Percentiles rank a stretch among this genome's conserved stretches.
These are phyloP conservation scores for Hippophae tibetana DNA, from an alignment of 306 rosid species.

Conservation along the genomic window DNA sequence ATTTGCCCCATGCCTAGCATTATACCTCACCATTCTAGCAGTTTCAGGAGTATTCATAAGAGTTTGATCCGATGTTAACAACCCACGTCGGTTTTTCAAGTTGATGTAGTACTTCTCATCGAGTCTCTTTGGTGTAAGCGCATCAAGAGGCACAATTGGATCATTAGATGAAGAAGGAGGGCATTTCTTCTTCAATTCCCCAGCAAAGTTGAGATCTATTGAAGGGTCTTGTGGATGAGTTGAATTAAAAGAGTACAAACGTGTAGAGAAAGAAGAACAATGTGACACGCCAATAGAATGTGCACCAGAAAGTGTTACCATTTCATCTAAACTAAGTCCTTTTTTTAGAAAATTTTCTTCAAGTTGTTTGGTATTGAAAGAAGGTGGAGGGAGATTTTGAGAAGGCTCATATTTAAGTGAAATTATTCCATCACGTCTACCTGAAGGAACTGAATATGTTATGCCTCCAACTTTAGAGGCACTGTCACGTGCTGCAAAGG, in stretches of 20 bases:
- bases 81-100: slow-evolving; percentile 17
- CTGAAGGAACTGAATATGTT: slow-evolving; percentile 19
- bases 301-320: slow-evolving; percentile 36
- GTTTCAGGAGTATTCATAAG: slow-evolving; percentile 18
- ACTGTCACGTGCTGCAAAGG: slow-evolving; percentile 33
- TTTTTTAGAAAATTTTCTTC: neutral
- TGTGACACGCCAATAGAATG: slow-evolving; percentile 33
- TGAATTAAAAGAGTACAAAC: slow-evolving; percentile 22
- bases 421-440: slow-evolving; percentile 20
- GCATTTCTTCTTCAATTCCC: slow-evolving; percentile 20
- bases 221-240: slow-evolving; percentile 30
- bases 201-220: slow-evolving; percentile 17
- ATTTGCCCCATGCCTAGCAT: slow-evolving; percentile 8
- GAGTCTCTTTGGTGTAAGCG: slow-evolving; percentile 12
- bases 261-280: slow-evolving; percentile 22
- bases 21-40: slow-evolving; percentile 11
- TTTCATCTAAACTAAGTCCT: slow-evolving; percentile 25
- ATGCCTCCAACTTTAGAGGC: slow-evolving; percentile 20
- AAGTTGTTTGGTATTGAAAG: slow-evolving; percentile 14
- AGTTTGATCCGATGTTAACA: slow-evolving; percentile 23
- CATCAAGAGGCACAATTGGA: slow-evolving; percentile 12
- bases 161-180: slow-evolving; percentile 1
- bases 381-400: slow-evolving; percentile 3
- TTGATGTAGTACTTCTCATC: slow-evolving; percentile 17
- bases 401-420: slow-evolving; percentile 18